Evolutionary conservation across 306 rosid genomes (phyloP), one percentile per base, ranked within the genome.

Genomic region (Rosa lucieae): DNA sequence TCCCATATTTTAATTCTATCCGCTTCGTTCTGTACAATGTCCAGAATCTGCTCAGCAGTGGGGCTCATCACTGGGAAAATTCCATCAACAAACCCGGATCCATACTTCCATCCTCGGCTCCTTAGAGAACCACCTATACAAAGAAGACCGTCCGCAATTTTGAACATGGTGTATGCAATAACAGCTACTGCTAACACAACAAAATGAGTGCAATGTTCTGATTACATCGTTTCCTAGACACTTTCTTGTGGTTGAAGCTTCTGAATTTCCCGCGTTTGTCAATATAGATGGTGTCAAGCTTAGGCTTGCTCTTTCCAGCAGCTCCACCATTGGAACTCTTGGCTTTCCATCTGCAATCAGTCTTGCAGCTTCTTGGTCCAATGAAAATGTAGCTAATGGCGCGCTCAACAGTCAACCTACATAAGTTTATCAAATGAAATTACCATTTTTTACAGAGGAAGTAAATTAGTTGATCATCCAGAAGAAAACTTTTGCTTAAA

Each of bases 1-100:
- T 77, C 65, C 97, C 95, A 90, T 21, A 95, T 81, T 67, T 80
- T 79, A 40, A 79, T 80, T 48, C 20, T 56, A 80, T 89, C 94
- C 8, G 72, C 86, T 69, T 88, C 91, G 53, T 81, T 88, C 72
- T 87, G 91, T 49, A 91, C 81, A 70, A 82, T 82, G 20, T 91
- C 96, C 81, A 95, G 80, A 80, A 92, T 88, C 84, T 83, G 59
- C 84, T 80, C 85, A 46, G 90, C 97, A 72, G 80, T 84, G 37
- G 96, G 92, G 77, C 99, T 88, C 88, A 95, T 77, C 63, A 92
- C 94, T 0, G 96, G 99, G 77, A 95, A 95, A 72, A 92, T 86
- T 35, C 98, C 97, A 78, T 95, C 99, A 21, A 95, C 97, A 84
- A 95, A 95, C 6, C 99, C 99, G 47, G 99, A 95, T 83, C 99